These are phyloP conservation scores for Leishmania gerbilli DNA, from an alignment of 208 protist species.

Conservation along the genomic window DNA sequence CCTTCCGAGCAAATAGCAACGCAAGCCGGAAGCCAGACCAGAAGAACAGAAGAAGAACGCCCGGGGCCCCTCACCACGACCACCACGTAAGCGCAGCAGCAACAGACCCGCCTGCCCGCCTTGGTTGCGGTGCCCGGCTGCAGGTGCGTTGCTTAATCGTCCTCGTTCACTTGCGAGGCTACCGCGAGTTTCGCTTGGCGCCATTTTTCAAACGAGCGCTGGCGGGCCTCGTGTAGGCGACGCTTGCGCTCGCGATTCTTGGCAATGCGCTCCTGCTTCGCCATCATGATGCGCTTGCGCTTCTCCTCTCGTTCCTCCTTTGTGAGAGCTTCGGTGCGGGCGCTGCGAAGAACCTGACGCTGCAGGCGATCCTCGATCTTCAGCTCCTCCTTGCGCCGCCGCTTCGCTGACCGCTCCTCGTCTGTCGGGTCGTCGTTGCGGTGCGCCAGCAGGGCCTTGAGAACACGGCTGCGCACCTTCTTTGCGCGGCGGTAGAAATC, in stretches of 20 bases:
- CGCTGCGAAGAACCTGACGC: constrained; percentile 65
- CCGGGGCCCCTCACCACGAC: background rate
- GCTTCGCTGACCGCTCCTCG: constrained; percentile 69
- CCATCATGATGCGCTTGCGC: constrained; percentile 72
- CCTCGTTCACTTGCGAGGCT: constrained; percentile 35
- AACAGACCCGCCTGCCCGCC: background rate
- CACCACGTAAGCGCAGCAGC: background rate
- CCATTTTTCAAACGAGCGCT: constrained; percentile 84
- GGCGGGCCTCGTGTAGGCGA: constrained; percentile 65
- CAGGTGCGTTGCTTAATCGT: constrained; percentile 4
- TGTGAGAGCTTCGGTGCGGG: constrained; percentile 48
- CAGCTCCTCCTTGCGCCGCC: constrained; percentile 70
- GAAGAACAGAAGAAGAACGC: background rate
- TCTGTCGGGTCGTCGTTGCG: constrained; percentile 78
- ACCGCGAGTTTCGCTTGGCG: constrained; percentile 70
- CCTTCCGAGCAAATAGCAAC: background rate
- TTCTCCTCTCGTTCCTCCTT: constrained; percentile 88
- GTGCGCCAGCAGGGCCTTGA: constrained; percentile 78
- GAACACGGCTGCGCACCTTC: constrained; percentile 62
- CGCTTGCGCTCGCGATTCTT: constrained; percentile 87
- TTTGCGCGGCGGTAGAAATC: constrained; percentile 66
- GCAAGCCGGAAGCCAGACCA: background rate
- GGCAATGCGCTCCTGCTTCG: constrained; percentile 89
- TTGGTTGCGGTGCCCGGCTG: background rate
- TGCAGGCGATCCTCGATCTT: constrained; percentile 82